These are phyloP conservation scores for Didymella keratinophila DNA, from an alignment of 2,329 filamentous ascomycete species.

Conservation along the genomic window DNA sequence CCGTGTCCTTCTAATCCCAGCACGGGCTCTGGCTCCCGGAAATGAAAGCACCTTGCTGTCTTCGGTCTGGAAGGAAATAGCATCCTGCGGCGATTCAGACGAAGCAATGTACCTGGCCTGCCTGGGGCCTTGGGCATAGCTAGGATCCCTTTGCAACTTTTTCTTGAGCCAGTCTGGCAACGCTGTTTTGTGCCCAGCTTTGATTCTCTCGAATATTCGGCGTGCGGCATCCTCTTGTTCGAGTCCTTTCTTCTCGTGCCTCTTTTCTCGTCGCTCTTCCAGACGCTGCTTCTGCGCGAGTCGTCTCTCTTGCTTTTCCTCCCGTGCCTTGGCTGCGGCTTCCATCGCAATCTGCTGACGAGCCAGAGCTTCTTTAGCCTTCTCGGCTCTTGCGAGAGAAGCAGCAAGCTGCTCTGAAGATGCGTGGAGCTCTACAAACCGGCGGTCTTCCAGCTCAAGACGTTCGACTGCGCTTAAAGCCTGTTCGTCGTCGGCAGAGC, in stretches of 20 bases:
- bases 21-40: neutral
- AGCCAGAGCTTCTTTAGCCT: slow-evolving; percentile 1
- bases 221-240: neutral
- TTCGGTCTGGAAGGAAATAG: neutral
- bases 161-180: neutral
- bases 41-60: neutral
- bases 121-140: neutral
- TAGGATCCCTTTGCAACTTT: neutral
- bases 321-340: neutral
- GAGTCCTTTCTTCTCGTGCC: neutral
- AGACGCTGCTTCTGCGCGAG: neutral
- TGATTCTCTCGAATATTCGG: neutral
- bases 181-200: neutral
- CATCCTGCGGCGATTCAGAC: neutral
- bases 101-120: neutral
- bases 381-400: slow-evolving; percentile 3
- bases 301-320: neutral
- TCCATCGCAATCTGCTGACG: neutral
- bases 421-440: neutral
- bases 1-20: neutral
- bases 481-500: neutral
- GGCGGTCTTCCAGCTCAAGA: slow-evolving; percentile 5
- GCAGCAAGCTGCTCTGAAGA: slow-evolving; percentile 8
- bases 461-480: slow-evolving; percentile 12
- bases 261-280: neutral